These are phyloP conservation scores for Podaxis sp. DNA, from an alignment of 768 basidiomycete species.

Conservation along the genomic window DNA sequence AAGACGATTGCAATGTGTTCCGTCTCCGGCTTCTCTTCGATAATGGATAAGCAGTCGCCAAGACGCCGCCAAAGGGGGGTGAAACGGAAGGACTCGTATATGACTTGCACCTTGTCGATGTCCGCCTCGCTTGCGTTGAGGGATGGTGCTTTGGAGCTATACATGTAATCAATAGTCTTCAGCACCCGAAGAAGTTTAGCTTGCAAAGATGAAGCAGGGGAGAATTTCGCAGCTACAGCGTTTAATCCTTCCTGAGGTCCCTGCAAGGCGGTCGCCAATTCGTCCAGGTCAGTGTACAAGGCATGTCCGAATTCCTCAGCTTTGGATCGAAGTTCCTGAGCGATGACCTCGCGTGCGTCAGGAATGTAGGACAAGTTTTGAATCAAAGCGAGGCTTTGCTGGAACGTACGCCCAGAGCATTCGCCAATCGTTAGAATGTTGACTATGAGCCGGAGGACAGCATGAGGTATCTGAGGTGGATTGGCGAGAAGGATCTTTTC, in stretches of 20 bases:
- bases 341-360: conserved; percentile 84
- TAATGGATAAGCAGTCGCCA: conserved; percentile 82
- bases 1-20: conserved; percentile 92
- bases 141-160: conserved; percentile 54
- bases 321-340: conserved; percentile 80
- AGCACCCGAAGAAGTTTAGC: conserved; percentile 94
- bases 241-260: conserved; percentile 56
- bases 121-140: conserved; percentile 39
- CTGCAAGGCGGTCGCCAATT: conserved; percentile 64
- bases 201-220: conserved; percentile 90
- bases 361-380: conserved; percentile 89
- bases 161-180: conserved; percentile 98
- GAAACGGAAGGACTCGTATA: conserved; percentile 92
- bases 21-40: conserved; percentile 77
- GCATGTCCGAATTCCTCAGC: conserved; percentile 85
- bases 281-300: conserved; percentile 74
- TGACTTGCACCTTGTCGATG: conserved; percentile 78
- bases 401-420: conserved; percentile 95
- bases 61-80: conserved; percentile 85
- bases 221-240: conserved; percentile 84
- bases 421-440: conserved; percentile 98
- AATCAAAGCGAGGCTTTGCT: conserved; percentile 87
- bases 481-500: conserved; percentile 57
- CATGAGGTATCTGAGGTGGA: conserved; percentile 82
- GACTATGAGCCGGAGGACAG: conserved; percentile 87